Percentiles rank a stretch among this genome's conserved stretches.
Evolutionary conservation across 352 stramenopile genomes (phyloP).

Genomic region (Globisporangium nunn): DNA sequence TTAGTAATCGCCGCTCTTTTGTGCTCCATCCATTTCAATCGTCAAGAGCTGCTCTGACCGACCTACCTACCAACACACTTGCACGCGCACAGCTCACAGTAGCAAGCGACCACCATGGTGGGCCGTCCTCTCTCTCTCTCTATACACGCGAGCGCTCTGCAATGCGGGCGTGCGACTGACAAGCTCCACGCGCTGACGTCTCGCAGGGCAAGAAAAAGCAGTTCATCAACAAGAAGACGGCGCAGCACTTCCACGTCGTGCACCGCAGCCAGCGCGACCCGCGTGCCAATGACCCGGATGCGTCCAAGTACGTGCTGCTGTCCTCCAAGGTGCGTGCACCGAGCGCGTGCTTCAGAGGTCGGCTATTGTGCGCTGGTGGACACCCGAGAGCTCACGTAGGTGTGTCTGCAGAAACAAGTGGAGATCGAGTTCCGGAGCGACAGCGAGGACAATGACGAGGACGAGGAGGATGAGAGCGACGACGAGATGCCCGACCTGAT

Average conservation of each 20-base stretch:
- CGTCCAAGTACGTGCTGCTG: slow-evolving; percentile 80
- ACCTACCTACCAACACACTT: too few species aligned
- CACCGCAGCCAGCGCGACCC: slow-evolving; percentile 81
- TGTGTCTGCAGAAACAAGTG: slow-evolving; percentile 26
- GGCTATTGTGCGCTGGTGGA: too few species aligned
- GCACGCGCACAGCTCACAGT: neutral
- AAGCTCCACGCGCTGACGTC: neutral
- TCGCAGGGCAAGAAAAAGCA: slow-evolving; percentile 62
- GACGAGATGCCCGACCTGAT: slow-evolving; percentile 54
- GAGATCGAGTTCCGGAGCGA: slow-evolving; percentile 61
- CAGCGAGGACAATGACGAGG: slow-evolving; percentile 28
- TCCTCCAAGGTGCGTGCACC: slow-evolving; percentile 33
- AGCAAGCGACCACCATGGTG: neutral
- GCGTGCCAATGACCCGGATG: slow-evolving; percentile 68
- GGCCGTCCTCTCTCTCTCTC: neutral
- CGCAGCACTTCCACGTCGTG: slow-evolving; percentile 84
- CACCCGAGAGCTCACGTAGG: too few species aligned
- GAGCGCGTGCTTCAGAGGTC: too few species aligned
- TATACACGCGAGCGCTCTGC: too few species aligned
- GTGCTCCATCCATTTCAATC: slow-evolving; percentile 6
- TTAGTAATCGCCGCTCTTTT: neutral
- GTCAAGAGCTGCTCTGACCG: neutral
- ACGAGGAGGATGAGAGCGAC: slow-evolving; percentile 34
- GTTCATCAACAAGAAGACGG: slow-evolving; percentile 84
- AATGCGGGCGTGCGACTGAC: neutral